Conservation (phyloP, 2,329 filamentous ascomycete genomes). For the Xylaria sp. region DNA sequence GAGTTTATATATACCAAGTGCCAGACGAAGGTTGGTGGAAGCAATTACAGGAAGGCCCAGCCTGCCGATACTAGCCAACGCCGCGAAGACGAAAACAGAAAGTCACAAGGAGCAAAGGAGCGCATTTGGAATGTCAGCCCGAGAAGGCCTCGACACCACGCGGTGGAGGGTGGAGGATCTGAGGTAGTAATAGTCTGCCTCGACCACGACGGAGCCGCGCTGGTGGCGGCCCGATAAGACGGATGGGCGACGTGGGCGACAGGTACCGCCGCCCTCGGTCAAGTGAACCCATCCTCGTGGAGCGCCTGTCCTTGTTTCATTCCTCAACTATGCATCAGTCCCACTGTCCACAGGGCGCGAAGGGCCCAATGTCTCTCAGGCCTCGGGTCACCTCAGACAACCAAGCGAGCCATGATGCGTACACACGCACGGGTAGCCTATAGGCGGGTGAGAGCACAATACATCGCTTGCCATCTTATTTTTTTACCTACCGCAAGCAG, state of each 20-base stretch:
- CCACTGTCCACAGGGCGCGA: slow-evolving; percentile 5
- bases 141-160: slow-evolving; percentile 7
- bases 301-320: slow-evolving; percentile 23
- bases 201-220: slow-evolving; percentile 4
- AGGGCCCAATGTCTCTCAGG: neutral
- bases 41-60: slow-evolving; percentile 22
- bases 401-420: too few species aligned
- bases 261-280: neutral
- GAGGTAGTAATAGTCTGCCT: slow-evolving; percentile 20
- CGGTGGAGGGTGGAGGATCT: neutral
- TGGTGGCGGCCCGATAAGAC: slow-evolving; percentile 25
- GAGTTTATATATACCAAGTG: slow-evolving; percentile 30
- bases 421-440: too few species aligned
- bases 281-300: slow-evolving; percentile 12
- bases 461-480: neutral
- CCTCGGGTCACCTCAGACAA: neutral
- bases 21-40: slow-evolving; percentile 31
- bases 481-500: neutral
- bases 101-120: slow-evolving; percentile 14
- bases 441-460: neutral
- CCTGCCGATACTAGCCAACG: slow-evolving; percentile 26
- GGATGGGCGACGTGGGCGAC: neutral
- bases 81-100: slow-evolving; percentile 26
- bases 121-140: slow-evolving; percentile 29
- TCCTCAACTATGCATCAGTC: slow-evolving; percentile 15